Evolutionary conservation across 805 yeast genomes (phyloP), one percentile per base, ranked within the genome.

Genomic region (Candida berthetii): DNA sequence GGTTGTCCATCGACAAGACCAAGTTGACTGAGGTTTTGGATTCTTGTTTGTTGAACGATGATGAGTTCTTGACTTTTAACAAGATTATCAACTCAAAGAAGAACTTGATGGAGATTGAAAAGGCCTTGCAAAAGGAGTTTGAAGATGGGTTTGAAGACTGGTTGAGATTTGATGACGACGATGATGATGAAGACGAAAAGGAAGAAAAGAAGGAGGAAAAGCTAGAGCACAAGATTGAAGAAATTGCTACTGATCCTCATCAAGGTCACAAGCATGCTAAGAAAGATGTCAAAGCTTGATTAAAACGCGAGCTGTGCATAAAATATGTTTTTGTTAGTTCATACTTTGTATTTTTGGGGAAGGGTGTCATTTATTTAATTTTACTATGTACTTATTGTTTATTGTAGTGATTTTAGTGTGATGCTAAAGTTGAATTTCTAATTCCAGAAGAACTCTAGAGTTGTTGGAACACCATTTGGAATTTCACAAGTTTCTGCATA

Each of bases 121-220:
- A 58, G 24, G 52, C 50, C 33, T 47, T 65, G 27, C 57, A 55
- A 36, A 48, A 48, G 2, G 46, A 53, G 11, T 67, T 61, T 44
- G 61, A 59, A 18, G 74, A 69, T 47, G 74, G 73, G 1, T 69
- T 69, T 47, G 74, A 68, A 41, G 68, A 63, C 33, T 69, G 74
- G 74, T 50, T 64, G 14, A 36, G 48, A 24, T 53, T 58, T 31
- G 58, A 48, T 25, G 53, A 42, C 13, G 44, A 48, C n/a, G 45
- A 39, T 16, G 35, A 35, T 7, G 38, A 31, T 5, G 36, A 27
- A 10, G 43, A 38, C n/a, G 17, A 41, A 11, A n/a, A 15, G 7
- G 32, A 16, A 11, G 38, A 27, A 15, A 22, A 20, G 19, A 15
- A 20, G 15, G 11, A 24, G 10, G 37, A 33, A 14, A 29, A 27